A percentile compares a stretch with the other conserved stretches of the same genome.
Evolutionary conservation across 257 asterid genomes (phyloP).

Genomic region (Capsicum chinense): DNA sequence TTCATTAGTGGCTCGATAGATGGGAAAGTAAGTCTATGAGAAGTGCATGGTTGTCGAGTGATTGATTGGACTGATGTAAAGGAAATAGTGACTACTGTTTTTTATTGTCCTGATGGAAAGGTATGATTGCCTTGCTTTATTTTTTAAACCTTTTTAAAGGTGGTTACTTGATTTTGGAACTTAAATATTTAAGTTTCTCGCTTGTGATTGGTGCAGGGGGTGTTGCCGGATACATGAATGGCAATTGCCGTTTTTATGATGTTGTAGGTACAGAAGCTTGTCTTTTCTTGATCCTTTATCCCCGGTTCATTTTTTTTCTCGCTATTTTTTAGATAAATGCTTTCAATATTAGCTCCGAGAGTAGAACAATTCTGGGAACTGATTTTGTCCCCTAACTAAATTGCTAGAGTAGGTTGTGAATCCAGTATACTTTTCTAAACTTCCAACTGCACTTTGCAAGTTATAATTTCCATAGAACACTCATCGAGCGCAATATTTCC

Average conservation of each 20-base stretch:
- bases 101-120: conserved; percentile 82
- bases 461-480: not conserved
- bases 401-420: not conserved
- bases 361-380: not conserved
- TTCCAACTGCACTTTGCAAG: not conserved
- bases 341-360: not conserved
- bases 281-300: not conserved
- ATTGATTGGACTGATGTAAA: conserved; percentile 78
- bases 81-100: conserved; percentile 80
- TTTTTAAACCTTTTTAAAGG: not conserved
- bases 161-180: not conserved
- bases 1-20: conserved; percentile 93
- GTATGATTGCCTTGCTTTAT: conserved; percentile 36
- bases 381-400: not conserved
- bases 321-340: not conserved
- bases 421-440: not conserved
- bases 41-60: conserved; percentile 67
- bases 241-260: conserved; percentile 74
- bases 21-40: conserved; percentile 86
- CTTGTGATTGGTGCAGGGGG: conserved; percentile 59
- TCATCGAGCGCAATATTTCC: not conserved
- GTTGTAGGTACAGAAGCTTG: conserved; percentile 42
- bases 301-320: not conserved
- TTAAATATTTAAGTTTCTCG: conserved; percentile 23
- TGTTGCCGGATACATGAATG: conserved; percentile 79